phyloP scores from a whole-genome alignment of 306 rosid genomes.

The barrel medic (Medicago truncatula) region MtrunA17r5.0-ANR NC_053048.1:51305001-51305500 shows the following conservation, averaged over 20 bases:
- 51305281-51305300: slow-evolving; percentile 45
- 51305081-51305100: not conserved
- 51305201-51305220: not conserved
- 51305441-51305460: slow-evolving; percentile 7
- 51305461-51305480: not conserved
- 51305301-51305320: slow-evolving; percentile 87
- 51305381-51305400: slow-evolving; percentile 78
- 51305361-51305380: slow-evolving; percentile 91
- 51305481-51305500: too few species aligned
- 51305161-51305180: slow-evolving; percentile 6
- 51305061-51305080: slow-evolving; percentile 21
- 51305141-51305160: slow-evolving; percentile 19
- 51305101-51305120: slow-evolving; percentile 21
- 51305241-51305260: slow-evolving; percentile 42
- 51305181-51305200: slow-evolving; percentile 29
- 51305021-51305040: slow-evolving; percentile 22
- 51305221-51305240: slow-evolving; percentile 13
- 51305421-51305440: slow-evolving; percentile 25
- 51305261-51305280: slow-evolving; percentile 21
- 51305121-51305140: slow-evolving; percentile 11
- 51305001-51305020: slow-evolving; percentile 74
- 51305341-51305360: slow-evolving; percentile 90
- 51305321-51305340: slow-evolving; percentile 79
- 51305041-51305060: slow-evolving; percentile 5
- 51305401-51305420: slow-evolving; percentile 78